Conservation (phyloP, 345 rosid species). For the Brassica rapa region DNA sequence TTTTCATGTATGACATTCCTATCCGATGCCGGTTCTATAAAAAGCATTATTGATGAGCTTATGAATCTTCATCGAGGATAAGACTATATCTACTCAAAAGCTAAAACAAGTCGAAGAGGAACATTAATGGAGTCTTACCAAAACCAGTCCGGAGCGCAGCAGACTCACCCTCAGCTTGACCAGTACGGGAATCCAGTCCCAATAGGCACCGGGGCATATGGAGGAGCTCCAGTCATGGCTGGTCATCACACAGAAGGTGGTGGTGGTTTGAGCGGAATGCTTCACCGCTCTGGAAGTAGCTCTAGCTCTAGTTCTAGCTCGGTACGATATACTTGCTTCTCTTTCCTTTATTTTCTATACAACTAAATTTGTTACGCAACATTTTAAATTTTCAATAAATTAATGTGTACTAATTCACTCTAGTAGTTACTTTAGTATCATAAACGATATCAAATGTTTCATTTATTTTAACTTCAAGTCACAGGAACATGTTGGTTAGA, state of each 20-base stretch:
- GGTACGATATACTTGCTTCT: neutral
- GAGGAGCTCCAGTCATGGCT: conserved; percentile 16
- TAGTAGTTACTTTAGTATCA: neutral
- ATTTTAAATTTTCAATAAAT: neutral
- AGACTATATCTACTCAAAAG: neutral
- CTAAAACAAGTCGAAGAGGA: neutral
- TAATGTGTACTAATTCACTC: neutral
- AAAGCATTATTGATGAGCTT: neutral
- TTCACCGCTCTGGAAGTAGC: conserved; percentile 41
- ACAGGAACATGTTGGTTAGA: neutral
- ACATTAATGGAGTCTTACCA: conserved; percentile 33
- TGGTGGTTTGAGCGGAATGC: conserved; percentile 34
- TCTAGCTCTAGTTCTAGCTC: conserved; percentile 44
- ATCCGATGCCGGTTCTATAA: neutral
- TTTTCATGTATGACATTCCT: neutral
- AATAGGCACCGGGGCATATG: conserved; percentile 27
- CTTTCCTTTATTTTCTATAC: neutral
- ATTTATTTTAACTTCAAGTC: neutral
- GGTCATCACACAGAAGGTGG: conserved; percentile 21
- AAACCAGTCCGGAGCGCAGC: conserved; percentile 40
- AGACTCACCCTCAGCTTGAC: conserved; percentile 28
- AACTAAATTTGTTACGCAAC: neutral
- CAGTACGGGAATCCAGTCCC: conserved; percentile 34
- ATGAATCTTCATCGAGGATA: neutral
- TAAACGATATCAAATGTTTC: neutral